These are phyloP conservation scores for Paratinospora sagittata DNA, from an alignment of 164 flowering plant species.

Conservation along the genomic window DNA sequence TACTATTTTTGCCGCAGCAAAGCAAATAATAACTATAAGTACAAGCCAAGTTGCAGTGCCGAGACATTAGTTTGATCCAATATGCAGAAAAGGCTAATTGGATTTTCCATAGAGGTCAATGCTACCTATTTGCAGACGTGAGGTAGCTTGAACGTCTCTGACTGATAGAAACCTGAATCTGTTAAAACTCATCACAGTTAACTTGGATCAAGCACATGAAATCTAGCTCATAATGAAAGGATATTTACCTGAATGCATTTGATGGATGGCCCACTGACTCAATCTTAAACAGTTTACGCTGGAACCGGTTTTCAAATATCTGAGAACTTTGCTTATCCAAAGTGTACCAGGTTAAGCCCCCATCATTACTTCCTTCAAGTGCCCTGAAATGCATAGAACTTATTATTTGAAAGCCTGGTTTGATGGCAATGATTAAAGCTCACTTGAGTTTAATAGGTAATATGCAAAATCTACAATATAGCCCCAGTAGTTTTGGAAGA, in stretches of 20 bases:
- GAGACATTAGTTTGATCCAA: neutral
- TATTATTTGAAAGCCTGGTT: neutral
- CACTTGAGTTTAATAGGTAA: neutral
- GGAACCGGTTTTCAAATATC: constrained; percentile 64
- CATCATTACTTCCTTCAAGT: constrained; percentile 81
- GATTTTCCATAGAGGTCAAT: constrained; percentile 60
- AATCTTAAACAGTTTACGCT: constrained; percentile 52
- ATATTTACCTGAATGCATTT: constrained; percentile 66
- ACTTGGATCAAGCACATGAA: neutral
- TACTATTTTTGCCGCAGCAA: neutral
- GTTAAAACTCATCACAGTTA: constrained; percentile 15
- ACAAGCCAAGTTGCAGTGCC: too few species aligned
- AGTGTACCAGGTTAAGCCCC: constrained; percentile 68
- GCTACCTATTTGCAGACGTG: constrained; percentile 76
- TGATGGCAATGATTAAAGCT: neutral
- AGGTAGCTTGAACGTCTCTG: constrained; percentile 44
- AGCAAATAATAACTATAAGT: neutral
- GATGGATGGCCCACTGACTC: constrained; percentile 27
- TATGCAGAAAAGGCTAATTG: constrained; percentile 1
- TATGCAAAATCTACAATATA: neutral
- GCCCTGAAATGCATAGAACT: constrained; percentile 41
- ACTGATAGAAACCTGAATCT: constrained; percentile 73
- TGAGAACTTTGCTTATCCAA: constrained; percentile 68
- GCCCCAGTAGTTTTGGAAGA: too few species aligned
- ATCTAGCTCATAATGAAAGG: neutral